Evolutionary conservation across 2,329 filamentous ascomycete species (phyloP).

Genomic region (Fusarium odoratissimum): DNA sequence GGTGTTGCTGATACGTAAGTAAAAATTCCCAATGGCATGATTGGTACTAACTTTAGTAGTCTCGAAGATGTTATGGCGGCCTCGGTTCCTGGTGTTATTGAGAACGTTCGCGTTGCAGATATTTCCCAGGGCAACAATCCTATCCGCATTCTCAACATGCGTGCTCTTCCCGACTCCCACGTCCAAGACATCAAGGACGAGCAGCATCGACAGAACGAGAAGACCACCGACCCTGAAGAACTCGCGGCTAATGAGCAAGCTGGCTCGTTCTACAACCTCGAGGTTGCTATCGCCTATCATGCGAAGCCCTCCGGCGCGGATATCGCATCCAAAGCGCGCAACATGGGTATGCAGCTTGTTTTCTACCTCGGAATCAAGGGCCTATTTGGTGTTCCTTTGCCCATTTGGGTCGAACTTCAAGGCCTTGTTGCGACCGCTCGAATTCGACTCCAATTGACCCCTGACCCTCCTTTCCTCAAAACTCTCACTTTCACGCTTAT

Average conservation of each 20-base stretch:
- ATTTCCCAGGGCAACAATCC: slow-evolving; percentile 95
- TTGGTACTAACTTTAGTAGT: slow-evolving; percentile 38
- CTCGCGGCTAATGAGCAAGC: slow-evolving; percentile 89
- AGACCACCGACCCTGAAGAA: slow-evolving; percentile 86
- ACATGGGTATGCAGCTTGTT: slow-evolving; percentile 96
- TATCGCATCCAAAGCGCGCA: slow-evolving; percentile 84
- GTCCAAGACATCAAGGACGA: slow-evolving; percentile 85
- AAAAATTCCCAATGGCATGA: accelerated
- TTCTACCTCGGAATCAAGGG: slow-evolving; percentile 94
- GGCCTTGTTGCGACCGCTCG: slow-evolving; percentile 90
- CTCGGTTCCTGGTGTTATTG: slow-evolving; percentile 88
- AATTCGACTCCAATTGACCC: slow-evolving; percentile 84
- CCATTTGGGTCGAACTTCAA: slow-evolving; percentile 89
- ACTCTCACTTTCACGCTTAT: slow-evolving; percentile 93
- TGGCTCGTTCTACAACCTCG: slow-evolving; percentile 92
- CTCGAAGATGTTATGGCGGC: slow-evolving; percentile 91
- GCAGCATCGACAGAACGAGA: slow-evolving; percentile 81
- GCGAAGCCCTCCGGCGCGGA: slow-evolving; percentile 78
- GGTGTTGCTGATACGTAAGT: slow-evolving; percentile 83
- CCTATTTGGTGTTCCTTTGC: slow-evolving; percentile 87
- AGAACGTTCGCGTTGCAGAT: slow-evolving; percentile 94
- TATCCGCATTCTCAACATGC: slow-evolving; percentile 85
- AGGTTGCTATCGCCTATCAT: slow-evolving; percentile 91
- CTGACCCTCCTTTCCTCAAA: slow-evolving; percentile 92
- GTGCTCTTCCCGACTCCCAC: slow-evolving; percentile 82